Conservation (phyloP, 495 filamentous ascomycete genomes). For the Parmelia sp. region DNA sequence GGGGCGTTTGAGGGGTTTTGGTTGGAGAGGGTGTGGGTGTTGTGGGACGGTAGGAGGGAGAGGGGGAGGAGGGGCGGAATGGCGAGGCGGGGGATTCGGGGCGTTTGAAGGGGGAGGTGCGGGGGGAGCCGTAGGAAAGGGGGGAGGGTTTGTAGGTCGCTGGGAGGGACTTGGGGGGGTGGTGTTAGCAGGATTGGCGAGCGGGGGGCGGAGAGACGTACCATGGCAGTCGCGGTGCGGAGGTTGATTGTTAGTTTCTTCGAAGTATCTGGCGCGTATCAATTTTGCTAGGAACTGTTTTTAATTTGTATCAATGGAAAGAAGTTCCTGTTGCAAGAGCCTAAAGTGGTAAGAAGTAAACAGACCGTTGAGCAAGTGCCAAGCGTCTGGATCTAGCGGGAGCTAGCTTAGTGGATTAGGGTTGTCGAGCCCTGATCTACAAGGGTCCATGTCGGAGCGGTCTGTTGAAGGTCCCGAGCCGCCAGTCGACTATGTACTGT, state of each 20-base stretch:
- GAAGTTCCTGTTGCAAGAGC: not conserved
- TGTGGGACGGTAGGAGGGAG: slow-evolving; percentile 40
- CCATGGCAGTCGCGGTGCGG: not conserved
- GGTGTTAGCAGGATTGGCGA: not conserved
- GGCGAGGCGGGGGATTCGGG: slow-evolving; percentile 47
- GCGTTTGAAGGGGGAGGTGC: slow-evolving; percentile 70
- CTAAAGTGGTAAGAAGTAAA: slow-evolving; percentile 10
- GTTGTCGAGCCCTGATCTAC: not conserved
- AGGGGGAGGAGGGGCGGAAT: slow-evolving; percentile 39
- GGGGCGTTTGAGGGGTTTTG: slow-evolving; percentile 22
- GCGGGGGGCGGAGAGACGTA: not conserved
- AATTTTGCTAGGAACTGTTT: not conserved
- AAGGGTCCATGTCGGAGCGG: too few species aligned
- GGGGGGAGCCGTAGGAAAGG: slow-evolving; percentile 59
- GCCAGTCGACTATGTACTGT: too few species aligned
- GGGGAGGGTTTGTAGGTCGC: slow-evolving; percentile 64
- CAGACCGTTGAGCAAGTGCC: too few species aligned
- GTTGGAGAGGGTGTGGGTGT: slow-evolving; percentile 17
- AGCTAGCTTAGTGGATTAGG: not conserved
- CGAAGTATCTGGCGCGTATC: too few species aligned
- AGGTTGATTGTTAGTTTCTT: not conserved
- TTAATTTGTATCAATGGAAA: not conserved
- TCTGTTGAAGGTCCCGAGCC: too few species aligned
- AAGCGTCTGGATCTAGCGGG: too few species aligned
- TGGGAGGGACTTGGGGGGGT: slow-evolving; percentile 38